A percentile compares a stretch with the other conserved stretches of the same genome.
Conservation (phyloP, 768 basidiomycete species). For the Vararia minispora region DNA sequence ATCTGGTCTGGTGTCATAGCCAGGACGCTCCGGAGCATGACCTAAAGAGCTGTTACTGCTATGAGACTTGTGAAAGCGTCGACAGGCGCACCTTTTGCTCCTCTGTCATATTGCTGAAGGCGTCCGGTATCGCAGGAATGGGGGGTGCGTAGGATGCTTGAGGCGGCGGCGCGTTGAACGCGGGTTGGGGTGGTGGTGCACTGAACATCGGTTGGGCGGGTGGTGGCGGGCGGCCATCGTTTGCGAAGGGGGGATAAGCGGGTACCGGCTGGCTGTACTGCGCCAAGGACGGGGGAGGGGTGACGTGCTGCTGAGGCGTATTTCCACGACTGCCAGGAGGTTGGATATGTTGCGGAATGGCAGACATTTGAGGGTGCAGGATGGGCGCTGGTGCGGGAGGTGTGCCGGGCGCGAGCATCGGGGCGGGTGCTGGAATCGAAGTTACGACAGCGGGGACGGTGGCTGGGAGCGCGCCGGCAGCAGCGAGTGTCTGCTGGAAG, state of each 20-base stretch:
- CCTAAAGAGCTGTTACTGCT: conserved; percentile 24
- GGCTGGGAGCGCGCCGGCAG: background rate
- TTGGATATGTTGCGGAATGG: background rate
- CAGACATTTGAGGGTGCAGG: background rate
- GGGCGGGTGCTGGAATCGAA: conserved; percentile 20
- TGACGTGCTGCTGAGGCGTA: background rate
- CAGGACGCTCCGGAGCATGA: conserved; percentile 68
- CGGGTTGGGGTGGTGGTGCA: conserved; percentile 4
- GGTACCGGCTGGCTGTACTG: conserved; percentile 5
- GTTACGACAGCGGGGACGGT: conserved; percentile 18
- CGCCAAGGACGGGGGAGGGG: background rate
- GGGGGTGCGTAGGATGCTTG: conserved; percentile 9
- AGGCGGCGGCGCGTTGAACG: conserved; percentile 9
- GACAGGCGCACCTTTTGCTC: conserved; percentile 72
- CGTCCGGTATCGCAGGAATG: conserved; percentile 29
- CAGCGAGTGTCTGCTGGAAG: conserved; percentile 42
- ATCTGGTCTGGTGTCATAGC: conserved; percentile 83
- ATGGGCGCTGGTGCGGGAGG: conserved; percentile 4
- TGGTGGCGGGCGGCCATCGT: background rate
- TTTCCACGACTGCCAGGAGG: background rate
- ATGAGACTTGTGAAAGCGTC: no score
- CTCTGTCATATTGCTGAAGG: conserved; percentile 50
- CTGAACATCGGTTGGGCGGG: conserved; percentile 3
- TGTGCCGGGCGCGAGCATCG: conserved; percentile 18
- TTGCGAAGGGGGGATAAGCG: conserved; percentile 5